phyloP scores from a whole-genome alignment of 2,329 filamentous ascomycete species.

The Fusarium sp. region DNA sequence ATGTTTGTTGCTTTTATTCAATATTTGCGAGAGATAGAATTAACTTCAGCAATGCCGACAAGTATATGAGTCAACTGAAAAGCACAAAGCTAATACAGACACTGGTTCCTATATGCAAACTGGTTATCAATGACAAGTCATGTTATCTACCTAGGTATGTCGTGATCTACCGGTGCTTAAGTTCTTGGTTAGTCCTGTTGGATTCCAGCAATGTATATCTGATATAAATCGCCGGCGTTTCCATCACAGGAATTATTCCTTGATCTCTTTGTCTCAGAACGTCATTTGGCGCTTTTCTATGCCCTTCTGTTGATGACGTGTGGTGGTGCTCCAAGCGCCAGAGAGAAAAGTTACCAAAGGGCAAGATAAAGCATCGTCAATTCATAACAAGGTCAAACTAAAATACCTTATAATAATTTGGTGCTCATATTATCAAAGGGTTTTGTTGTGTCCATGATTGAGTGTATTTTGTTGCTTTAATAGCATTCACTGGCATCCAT shows the following conservation, averaged over 20 bases:
- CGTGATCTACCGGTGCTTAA: background rate
- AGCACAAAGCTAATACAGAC: background rate
- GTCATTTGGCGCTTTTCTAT: background rate
- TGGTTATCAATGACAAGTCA: background rate
- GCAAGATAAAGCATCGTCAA: background rate
- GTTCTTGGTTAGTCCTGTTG: background rate
- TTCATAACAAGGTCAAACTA: background rate
- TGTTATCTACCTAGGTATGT: background rate
- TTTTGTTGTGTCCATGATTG: background rate
- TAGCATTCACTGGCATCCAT: background rate
- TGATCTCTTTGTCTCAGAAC: constrained; percentile 12
- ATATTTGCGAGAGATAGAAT: background rate
- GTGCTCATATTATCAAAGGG: background rate
- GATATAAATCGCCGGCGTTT: background rate
- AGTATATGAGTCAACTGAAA: background rate
- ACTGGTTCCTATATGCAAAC: background rate
- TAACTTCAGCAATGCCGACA: background rate
- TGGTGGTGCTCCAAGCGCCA: background rate
- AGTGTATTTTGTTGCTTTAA: background rate
- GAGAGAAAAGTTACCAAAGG: background rate
- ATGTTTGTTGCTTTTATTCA: background rate
- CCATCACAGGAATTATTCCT: background rate
- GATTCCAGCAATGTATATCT: background rate
- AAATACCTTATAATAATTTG: background rate
- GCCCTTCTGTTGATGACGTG: constrained; percentile 29